Evolutionary conservation across 768 basidiomycete genomes (phyloP).

Genomic region (Dacryopinax spathularia): DNA sequence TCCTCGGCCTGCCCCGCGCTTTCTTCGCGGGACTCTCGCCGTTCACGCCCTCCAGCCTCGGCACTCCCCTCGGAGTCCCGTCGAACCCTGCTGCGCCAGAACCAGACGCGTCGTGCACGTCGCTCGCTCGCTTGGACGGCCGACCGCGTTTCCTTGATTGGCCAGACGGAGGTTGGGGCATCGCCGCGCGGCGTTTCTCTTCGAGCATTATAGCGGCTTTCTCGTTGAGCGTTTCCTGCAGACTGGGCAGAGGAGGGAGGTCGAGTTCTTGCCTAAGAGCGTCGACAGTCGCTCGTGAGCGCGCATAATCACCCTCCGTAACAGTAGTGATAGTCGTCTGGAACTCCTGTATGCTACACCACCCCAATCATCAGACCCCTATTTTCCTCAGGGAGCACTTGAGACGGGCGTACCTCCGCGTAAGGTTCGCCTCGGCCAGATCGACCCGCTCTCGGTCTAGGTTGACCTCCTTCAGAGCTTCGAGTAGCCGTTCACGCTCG

Average conservation of each 20-base stretch:
- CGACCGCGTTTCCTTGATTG: slow-evolving; percentile 11
- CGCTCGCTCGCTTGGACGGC: neutral
- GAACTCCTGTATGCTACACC: slow-evolving; percentile 38
- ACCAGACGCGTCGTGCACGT: neutral
- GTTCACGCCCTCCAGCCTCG: neutral
- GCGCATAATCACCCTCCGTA: slow-evolving; percentile 61
- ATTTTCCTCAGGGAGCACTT: neutral
- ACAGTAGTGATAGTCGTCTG: slow-evolving; percentile 50
- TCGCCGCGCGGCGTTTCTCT: slow-evolving; percentile 14
- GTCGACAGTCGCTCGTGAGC: slow-evolving; percentile 65
- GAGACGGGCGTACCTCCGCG: slow-evolving; percentile 43
- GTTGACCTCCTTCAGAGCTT: slow-evolving; percentile 57
- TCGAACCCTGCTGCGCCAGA: neutral
- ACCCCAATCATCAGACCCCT: slow-evolving; percentile 8
- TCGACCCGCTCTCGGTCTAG: slow-evolving; percentile 72
- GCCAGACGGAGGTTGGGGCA: slow-evolving; percentile 21
- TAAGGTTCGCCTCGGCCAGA: slow-evolving; percentile 49
- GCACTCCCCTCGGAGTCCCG: neutral
- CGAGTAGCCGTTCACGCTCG: slow-evolving; percentile 54
- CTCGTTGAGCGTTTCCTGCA: slow-evolving; percentile 64
- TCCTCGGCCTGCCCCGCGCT: slow-evolving; percentile 53
- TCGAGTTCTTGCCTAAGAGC: slow-evolving; percentile 60
- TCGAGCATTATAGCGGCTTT: slow-evolving; percentile 32
- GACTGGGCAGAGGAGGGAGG: slow-evolving; percentile 52
- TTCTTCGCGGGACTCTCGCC: slow-evolving; percentile 29